Conservation (phyloP, 1,284 basidiomycete species). For the Cystobasidium sp. region DNA sequence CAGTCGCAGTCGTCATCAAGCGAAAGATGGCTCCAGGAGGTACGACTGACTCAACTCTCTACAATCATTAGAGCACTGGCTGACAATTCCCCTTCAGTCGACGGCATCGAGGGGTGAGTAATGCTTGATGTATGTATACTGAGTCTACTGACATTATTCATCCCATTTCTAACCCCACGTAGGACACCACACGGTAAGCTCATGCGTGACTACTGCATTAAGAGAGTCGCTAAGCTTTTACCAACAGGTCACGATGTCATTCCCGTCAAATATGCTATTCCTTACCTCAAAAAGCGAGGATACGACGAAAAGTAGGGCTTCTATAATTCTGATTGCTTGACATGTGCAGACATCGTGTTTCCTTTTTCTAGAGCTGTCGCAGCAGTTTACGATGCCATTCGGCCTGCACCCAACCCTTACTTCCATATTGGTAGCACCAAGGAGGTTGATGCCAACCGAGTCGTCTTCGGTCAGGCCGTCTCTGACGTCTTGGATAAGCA, state of each 20-base stretch:
- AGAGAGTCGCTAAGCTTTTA: slow-evolving; percentile 6
- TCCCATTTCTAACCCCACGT: too few relatives aligned
- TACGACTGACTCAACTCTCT: background rate
- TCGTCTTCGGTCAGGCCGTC: slow-evolving; percentile 80
- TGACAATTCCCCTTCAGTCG: slow-evolving; percentile 57
- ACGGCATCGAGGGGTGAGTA: slow-evolving; percentile 70
- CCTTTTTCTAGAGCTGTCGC: slow-evolving; percentile 60
- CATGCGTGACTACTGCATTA: background rate
- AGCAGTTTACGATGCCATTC: slow-evolving; percentile 69
- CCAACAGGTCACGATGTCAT: slow-evolving; percentile 74
- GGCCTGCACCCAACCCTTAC: slow-evolving; percentile 65
- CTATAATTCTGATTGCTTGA: background rate
- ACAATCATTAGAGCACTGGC: background rate
- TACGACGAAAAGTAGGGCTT: slow-evolving; percentile 56
- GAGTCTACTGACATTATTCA: background rate
- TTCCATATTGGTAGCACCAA: slow-evolving; percentile 70
- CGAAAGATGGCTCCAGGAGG: slow-evolving; percentile 76
- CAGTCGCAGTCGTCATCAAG: slow-evolving; percentile 75
- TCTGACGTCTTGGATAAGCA: slow-evolving; percentile 74
- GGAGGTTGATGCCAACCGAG: slow-evolving; percentile 76
- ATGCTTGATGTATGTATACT: too few relatives aligned
- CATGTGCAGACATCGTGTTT: background rate
- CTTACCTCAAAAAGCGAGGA: slow-evolving; percentile 70
- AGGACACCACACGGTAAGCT: slow-evolving; percentile 25
- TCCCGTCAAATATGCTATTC: slow-evolving; percentile 66